Evolutionary conservation across 202 grass and related monocot species (phyloP), one percentile per base, ranked within the genome.

Genomic region (Alloteropsis angusta): DNA sequence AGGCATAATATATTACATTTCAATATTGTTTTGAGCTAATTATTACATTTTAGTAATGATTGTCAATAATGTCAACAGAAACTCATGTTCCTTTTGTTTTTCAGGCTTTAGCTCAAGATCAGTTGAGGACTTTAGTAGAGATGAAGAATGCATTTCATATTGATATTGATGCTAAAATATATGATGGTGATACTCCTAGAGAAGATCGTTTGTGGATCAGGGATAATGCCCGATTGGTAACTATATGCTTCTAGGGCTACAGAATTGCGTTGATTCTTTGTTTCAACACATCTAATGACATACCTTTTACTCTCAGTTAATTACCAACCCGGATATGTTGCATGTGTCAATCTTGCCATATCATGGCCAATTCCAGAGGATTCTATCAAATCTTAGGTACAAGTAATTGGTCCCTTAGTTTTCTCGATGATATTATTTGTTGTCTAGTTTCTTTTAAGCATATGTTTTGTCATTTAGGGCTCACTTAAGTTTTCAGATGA

Each of bases 301-400:
- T 22, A 42, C 21, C 64, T 15, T 79, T 68, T 34, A 60, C 53
- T 83, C 46, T 87, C 87, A 97, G 95, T 80, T 97, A 72, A 97
- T 97, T 84, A 97, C 95, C 38, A 97, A 97, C 71, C 95, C 95
- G 75, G 95, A 97, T 88, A 97, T 97, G 95, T 76, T 97, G 60
- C 95, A 97, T 10, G 5, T 90, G 74, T 92, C 91, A 63, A 78
- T 97, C 75, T 84, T 97, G 49, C 95, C 95, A 37, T 80, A 76
- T 74, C 91, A 94, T 87, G 45, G 53, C 46, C 87, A 88, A 83
- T 97, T 97, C 54, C 68, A 90, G 42, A 88, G 80, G 35, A 88
- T 88, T 75, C 54, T 88, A 22, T 88, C 95, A 87, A 97, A 94
- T 79, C 87, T 97, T 72, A 92, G 95, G 95, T 97, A 80, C 35